Base-by-base conservation (phyloP, 805 yeast genomes). In the Metschnikowia proteae region DNA sequence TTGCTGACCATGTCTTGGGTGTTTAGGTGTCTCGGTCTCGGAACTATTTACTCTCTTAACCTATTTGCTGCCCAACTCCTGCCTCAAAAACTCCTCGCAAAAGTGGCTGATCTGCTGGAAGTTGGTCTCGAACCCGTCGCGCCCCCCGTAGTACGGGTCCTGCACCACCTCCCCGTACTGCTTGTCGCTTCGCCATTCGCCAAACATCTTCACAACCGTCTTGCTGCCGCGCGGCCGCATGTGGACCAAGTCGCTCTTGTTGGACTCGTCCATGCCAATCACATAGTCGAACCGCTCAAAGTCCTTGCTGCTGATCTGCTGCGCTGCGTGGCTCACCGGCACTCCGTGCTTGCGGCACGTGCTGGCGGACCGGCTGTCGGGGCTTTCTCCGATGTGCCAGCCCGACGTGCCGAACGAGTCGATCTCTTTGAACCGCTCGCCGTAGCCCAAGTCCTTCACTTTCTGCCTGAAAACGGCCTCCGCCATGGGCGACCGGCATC, bases 401-500 rank as follows among this genome's bases (percentile, higher is more conserved):
- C 84, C 86, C 7, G 87, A 82, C 0, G 97, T 89, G 11, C 97
- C 98, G 66, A 83, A 91, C 0, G 97, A 89, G 60, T 91, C 97
- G 30, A 89, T 83, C 13, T 62, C 62, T 0, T 69, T 62, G 52
- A 90, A 79, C n/a, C 61, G 61, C 62, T 66, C 31, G 52, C 60
- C 28, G 44, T 71, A 64, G 0, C 84, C 83, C 22, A 67, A 64
- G 38, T 79, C 63, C 38, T 79, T 64, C 7, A 88, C 95, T 11
- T 72, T 70, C 50, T 87, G 81, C 42, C 73, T 74, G 68, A 91
- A 89, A 1, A 90, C 88, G 0, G 97, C 97, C 62, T 92, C 97
- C 0, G 98, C 97, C 98, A 91, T 92, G 10, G 98, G 98, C 2
- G 97, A 89, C 43, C 97, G 91, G 62, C 97, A 90, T 23, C 87